Conservation (phyloP, 2,329 filamentous ascomycete genomes). For the Xylaria sp. region DNA sequence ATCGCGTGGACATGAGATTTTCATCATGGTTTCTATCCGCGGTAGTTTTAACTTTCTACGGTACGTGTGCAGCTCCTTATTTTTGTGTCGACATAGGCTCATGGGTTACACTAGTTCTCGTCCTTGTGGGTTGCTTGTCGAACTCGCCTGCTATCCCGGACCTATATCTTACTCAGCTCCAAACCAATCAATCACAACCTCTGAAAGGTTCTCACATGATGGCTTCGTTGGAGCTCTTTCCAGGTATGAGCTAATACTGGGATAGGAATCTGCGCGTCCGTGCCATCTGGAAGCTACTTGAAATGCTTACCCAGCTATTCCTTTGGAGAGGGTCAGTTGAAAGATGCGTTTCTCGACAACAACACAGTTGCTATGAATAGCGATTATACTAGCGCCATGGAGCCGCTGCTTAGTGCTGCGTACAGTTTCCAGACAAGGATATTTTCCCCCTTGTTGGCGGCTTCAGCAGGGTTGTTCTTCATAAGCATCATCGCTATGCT, state of each 20-base stretch:
- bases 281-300: neutral
- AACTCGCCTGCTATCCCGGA: neutral
- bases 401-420: neutral
- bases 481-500: conserved; percentile 5
- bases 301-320: conserved; percentile 13
- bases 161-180: conserved; percentile 7
- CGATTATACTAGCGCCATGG: neutral
- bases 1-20: conserved; percentile 14
- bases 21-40: conserved; percentile 5
- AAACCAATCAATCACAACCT: conserved; percentile 15
- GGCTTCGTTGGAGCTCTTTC: neutral
- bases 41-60: conserved; percentile 1
- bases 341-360: neutral
- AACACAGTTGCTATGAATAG: neutral
- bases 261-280: conserved; percentile 8
- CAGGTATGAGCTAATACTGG: neutral
- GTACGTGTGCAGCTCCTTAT: neutral
- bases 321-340: neutral
- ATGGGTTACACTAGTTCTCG: neutral
- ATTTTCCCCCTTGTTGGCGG: neutral
- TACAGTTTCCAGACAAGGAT: conserved; percentile 8
- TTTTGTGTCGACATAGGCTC: neutral
- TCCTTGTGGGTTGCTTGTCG: conserved; percentile 10
- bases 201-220: neutral
- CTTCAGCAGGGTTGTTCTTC: neutral